phyloP scores from a whole-genome alignment of 2,329 filamentous ascomycete genomes.

The Alternaria longipes region DNA sequence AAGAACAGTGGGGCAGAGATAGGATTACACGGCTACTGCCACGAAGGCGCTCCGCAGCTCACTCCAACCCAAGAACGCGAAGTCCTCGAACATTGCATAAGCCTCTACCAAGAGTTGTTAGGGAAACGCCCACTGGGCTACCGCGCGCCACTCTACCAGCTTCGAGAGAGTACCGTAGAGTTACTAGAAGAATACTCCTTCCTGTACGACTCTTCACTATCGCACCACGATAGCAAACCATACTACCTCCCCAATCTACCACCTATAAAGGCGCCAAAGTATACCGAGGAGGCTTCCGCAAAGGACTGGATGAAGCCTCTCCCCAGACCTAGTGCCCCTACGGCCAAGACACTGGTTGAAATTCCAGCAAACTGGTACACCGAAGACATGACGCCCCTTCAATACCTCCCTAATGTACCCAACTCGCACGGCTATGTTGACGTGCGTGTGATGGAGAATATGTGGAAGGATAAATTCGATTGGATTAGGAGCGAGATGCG shows the following conservation, averaged over 20 bases:
- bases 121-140: conserved; percentile 61
- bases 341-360: conserved; percentile 53
- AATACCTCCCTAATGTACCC: conserved; percentile 56
- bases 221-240: conserved; percentile 61
- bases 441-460: conserved; percentile 64
- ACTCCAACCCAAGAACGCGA: conserved; percentile 61
- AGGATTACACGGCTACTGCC: conserved; percentile 61
- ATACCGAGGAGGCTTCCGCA: conserved; percentile 49
- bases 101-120: conserved; percentile 54
- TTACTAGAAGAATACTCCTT: conserved; percentile 61
- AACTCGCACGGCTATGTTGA: conserved; percentile 69
- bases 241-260: conserved; percentile 58
- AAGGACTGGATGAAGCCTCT: conserved; percentile 58
- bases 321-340: conserved; percentile 34
- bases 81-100: conserved; percentile 60
- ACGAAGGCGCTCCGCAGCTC: conserved; percentile 59
- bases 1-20: conserved; percentile 64
- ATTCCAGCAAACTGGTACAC: conserved; percentile 62
- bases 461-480: conserved; percentile 69
- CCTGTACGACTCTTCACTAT: conserved; percentile 62
- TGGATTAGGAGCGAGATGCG: conserved; percentile 58
- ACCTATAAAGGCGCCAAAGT: conserved; percentile 54
- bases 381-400: conserved; percentile 62
- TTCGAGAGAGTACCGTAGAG: conserved; percentile 59
- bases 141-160: conserved; percentile 62